phyloP scores from a whole-genome alignment of 2,329 filamentous ascomycete species.

The Madurella fahalii region DNA sequence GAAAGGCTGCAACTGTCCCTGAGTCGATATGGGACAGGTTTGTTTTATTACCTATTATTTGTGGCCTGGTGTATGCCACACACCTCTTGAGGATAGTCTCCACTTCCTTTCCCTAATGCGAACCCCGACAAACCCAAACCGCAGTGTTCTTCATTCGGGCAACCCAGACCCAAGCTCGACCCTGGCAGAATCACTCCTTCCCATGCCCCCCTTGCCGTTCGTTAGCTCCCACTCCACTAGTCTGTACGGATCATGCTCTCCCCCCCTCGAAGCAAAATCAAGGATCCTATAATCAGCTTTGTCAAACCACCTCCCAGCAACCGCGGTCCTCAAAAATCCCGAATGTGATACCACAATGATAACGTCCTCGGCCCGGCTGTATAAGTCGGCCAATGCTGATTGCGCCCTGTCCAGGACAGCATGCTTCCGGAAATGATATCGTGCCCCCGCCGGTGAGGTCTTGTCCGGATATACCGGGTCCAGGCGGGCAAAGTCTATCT shows the following conservation, averaged over 20 bases:
- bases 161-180: slow-evolving; percentile 7
- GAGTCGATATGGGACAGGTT: too few relatives aligned
- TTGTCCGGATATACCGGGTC: slow-evolving; percentile 62
- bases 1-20: too few relatives aligned
- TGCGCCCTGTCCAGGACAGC: slow-evolving; percentile 54
- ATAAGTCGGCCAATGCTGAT: slow-evolving; percentile 45
- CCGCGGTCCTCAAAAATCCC: slow-evolving; percentile 54
- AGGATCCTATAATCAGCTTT: slow-evolving; percentile 65
- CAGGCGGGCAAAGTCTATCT: slow-evolving; percentile 51
- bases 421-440: slow-evolving; percentile 50
- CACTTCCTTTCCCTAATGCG: too few relatives aligned
- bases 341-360: slow-evolving; percentile 63
- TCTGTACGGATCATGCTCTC: slow-evolving; percentile 29
- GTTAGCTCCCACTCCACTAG: slow-evolving; percentile 44
- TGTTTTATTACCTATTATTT: too few relatives aligned
- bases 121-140: too few relatives aligned
- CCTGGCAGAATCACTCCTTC: slow-evolving; percentile 34
- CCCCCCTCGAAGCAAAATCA: slow-evolving; percentile 39
- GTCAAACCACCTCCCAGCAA: slow-evolving; percentile 52
- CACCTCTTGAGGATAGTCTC: too few relatives aligned
- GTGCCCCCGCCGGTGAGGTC: slow-evolving; percentile 40
- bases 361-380: slow-evolving; percentile 44
- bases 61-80: too few relatives aligned
- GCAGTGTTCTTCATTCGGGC: not conserved
- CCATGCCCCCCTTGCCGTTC: slow-evolving; percentile 45